These are phyloP conservation scores for Epicoccum nigrum DNA, from an alignment of 2,329 filamentous ascomycete species.

Conservation along the genomic window DNA sequence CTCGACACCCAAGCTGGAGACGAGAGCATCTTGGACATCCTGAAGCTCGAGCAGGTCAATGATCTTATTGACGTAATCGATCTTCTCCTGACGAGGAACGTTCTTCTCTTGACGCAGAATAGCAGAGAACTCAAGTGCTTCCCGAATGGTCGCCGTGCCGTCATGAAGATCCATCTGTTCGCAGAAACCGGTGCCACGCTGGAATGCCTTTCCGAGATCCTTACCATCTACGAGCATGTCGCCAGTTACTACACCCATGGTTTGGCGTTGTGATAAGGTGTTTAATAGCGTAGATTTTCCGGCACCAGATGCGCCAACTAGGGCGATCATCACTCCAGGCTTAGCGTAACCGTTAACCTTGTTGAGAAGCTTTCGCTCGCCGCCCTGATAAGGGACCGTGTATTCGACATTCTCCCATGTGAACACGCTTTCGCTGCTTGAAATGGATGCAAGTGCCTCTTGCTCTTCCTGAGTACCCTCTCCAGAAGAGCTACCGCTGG, in stretches of 20 bases:
- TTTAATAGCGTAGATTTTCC: constrained; percentile 86
- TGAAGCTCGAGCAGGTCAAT: constrained; percentile 69
- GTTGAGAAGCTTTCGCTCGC: constrained; percentile 68
- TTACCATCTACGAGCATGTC: constrained; percentile 75
- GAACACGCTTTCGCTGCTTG: constrained; percentile 47
- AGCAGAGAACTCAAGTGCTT: constrained; percentile 73
- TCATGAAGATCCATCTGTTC: constrained; percentile 77
- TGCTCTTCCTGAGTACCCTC: constrained; percentile 35
- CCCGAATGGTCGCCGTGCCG: constrained; percentile 68
- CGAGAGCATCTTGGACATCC: constrained; percentile 70
- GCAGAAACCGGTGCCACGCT: constrained; percentile 72
- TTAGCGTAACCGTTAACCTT: constrained; percentile 78
- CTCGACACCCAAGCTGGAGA: constrained; percentile 69
- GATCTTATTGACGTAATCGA: constrained; percentile 70
- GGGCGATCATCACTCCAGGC: constrained; percentile 77
- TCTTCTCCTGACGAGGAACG: constrained; percentile 64
- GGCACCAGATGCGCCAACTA: constrained; percentile 81
- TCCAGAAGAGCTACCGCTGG: constrained; percentile 29
- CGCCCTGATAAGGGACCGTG: constrained; percentile 71
- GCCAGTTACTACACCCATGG: constrained; percentile 67
- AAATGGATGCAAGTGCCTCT: constrained; percentile 44
- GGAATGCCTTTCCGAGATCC: constrained; percentile 63
- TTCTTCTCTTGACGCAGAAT: constrained; percentile 65
- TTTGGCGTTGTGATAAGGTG: constrained; percentile 75
- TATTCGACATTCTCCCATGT: constrained; percentile 60